Base-by-base conservation (phyloP, 106 monocot species). In the Apostasia shenzhenica region DNA sequence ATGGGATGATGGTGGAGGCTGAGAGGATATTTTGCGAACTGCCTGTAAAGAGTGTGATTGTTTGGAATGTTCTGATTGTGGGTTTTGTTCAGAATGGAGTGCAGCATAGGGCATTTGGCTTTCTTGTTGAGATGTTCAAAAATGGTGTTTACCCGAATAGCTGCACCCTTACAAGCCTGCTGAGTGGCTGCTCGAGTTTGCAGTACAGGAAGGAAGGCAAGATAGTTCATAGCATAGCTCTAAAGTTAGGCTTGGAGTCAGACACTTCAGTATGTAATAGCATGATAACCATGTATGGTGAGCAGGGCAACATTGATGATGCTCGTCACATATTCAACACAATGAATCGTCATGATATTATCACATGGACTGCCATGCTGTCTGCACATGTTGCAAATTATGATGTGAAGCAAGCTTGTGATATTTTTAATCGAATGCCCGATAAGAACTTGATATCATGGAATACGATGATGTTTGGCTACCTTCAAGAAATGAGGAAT, bases 401-500 rank as follows among this genome's bases (percentile, higher is more conserved):
- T 54, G 6, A 67, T 44, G 4, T 76, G 10, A 14, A 67, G 12
- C 71, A 72, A 57, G 81, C 81, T 67, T 53, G 58, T 45, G 3
- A 5, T 41, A 68, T 76, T 3, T 81, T 81, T 61, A 60, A 72
- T 61, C 55, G 45, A 46, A 81, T 76, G 81, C 75, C 72, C 4
- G 67, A 54, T 47, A 81, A 76, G 13, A 81, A 72, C 67, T 66
- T 72, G 46, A 76, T 81, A 67, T 59, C 81, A 54, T 72, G 81
- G 81, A 81, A 81, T 53, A 81, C 76, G 55, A 71, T 81, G 72
- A 76, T 81, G 81, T 72, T 52, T 67, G 81, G 76, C 13, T 81
- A 76, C 62, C 81, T 81, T 54, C 76, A 76, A 38, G n/a, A 8
- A 14, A 48, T 42, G 9, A 41, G 38, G 12, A 41, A 56, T 11